Evolutionary conservation across 106 monocot genomes (phyloP), one percentile per base, ranked within the genome.

Genomic region (Amphibolis antarctica): DNA sequence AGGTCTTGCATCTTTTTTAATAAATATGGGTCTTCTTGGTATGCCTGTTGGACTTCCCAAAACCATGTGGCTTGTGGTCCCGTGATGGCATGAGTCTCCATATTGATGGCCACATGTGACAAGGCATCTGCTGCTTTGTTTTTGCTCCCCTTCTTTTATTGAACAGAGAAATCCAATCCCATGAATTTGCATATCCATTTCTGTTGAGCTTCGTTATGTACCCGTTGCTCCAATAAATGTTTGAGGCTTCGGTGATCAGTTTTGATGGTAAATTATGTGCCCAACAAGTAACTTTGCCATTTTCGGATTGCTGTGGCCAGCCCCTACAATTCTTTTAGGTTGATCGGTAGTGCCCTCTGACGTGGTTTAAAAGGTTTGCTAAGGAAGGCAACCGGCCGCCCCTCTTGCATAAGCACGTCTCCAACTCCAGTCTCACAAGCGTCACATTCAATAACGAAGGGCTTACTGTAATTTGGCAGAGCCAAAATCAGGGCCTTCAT

Each of bases 161-260:
- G 17, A 6, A 69, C n/a, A 0, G 13, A 5, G 26, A 68, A 58
- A 15, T 59, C 17, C 10, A 59, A 59, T 0, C 30, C 69, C 57
- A 69, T 29, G 10, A 59, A 29, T 12, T 59, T 57, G 1, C n/a
- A 24, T 12, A 52, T 10, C 48, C 31, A 51, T 30, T 29, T 12
- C 4, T 65, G 47, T 50, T 65, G 49, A 27, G 26, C 14, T 55
- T 10, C 12, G 5, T 10, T 46, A 0, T 23, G 23, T 5, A 21
- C n/a, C 12, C 23, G 11, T 18, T 47, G 47, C n/a, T 69, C 46
- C 0, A 69, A 28, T 0, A 69, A 21, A 56, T 59, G 22, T 27
- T 48, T 47, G 27, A 69, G 45, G 15, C 59, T 60, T 19, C 12
- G 13, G 18, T 69, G 69, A 21, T 69, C 69, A 22, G 59, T 69